Evolutionary conservation across 2,329 filamentous ascomycete genomes (phyloP).

Genomic region (Cucurbitaria berberidis): DNA sequence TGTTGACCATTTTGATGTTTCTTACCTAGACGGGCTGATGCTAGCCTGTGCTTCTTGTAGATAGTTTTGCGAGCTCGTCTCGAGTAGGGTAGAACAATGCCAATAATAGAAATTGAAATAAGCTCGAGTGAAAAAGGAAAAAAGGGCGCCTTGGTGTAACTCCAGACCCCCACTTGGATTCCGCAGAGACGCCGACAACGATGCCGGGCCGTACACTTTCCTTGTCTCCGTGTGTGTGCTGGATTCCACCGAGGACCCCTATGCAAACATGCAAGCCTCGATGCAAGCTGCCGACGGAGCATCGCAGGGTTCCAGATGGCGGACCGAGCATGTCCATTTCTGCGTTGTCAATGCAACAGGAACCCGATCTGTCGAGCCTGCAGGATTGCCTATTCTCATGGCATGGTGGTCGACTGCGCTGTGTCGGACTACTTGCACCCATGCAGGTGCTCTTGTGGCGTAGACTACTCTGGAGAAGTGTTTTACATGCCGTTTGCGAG

Average conservation of each 20-base stretch:
- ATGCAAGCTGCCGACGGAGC: not conserved
- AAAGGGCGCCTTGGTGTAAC: too few relatives aligned
- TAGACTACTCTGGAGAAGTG: too few relatives aligned
- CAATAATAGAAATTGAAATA: not conserved
- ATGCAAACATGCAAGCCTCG: constrained; percentile 7
- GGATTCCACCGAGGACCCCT: too few relatives aligned
- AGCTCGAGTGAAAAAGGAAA: too few relatives aligned
- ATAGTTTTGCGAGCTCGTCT: not conserved
- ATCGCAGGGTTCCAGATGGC: not conserved
- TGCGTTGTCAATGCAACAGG: not conserved
- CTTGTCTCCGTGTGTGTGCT: too few relatives aligned
- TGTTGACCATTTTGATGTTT: not conserved
- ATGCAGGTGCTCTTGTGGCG: too few relatives aligned
- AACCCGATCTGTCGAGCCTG: not conserved
- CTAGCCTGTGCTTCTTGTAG: not conserved
- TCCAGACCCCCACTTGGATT: constrained; percentile 3
- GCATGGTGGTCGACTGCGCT: too few relatives aligned
- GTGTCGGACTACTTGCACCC: too few relatives aligned
- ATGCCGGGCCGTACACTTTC: constrained; percentile 5
- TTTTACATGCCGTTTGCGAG: not conserved
- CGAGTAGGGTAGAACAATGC: not conserved
- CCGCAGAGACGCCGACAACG: constrained; percentile 2
- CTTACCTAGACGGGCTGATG: not conserved
- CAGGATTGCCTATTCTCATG: not conserved
- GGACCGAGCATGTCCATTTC: constrained; percentile 5